phyloP scores from a whole-genome alignment of 2,329 filamentous ascomycete species.

The Claviceps arundinis region DNA sequence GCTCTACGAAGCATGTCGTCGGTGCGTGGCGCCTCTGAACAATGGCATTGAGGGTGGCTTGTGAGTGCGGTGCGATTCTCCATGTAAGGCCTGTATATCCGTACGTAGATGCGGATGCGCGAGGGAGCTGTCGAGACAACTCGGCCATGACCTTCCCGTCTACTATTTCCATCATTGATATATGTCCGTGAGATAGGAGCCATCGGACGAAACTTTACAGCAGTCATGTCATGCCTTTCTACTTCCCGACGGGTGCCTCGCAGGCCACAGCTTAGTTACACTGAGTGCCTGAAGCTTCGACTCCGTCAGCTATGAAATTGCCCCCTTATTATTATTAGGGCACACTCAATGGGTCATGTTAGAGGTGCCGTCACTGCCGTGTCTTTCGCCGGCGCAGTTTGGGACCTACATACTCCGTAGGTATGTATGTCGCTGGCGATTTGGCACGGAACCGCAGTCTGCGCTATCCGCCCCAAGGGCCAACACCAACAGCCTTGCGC shows the following conservation, averaged over 20 bases:
- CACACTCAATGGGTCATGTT: conserved; percentile 78
- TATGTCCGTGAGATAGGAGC: conserved; percentile 61
- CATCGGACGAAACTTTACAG: conserved; percentile 64
- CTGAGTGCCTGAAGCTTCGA: conserved; percentile 70
- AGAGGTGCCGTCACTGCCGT: conserved; percentile 52
- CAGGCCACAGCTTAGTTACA: too few relatives aligned
- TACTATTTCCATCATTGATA: conserved; percentile 59
- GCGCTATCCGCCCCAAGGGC: conserved; percentile 69
- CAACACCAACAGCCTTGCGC: conserved; percentile 19
- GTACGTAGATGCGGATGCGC: too few relatives aligned
- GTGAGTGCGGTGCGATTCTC: conserved; percentile 24
- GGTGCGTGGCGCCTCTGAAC: conserved; percentile 54
- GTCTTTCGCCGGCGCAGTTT: conserved; percentile 69
- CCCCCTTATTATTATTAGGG: conserved; percentile 52
- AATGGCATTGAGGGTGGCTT: conserved; percentile 60
- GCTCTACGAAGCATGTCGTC: conserved; percentile 54
- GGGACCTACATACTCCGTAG: conserved; percentile 86
- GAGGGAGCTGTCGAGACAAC: too few relatives aligned
- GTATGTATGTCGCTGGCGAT: conserved; percentile 74
- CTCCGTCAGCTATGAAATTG: conserved; percentile 67
- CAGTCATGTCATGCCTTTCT: not conserved
- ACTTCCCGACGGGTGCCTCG: not conserved
- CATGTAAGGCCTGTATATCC: too few relatives aligned
- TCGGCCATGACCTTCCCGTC: conserved; percentile 60
- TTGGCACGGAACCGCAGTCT: conserved; percentile 63